Percentiles rank a stretch among this genome's conserved stretches.
Conservation (phyloP, 805 yeast species). For the Lipomyces yamadae region DNA sequence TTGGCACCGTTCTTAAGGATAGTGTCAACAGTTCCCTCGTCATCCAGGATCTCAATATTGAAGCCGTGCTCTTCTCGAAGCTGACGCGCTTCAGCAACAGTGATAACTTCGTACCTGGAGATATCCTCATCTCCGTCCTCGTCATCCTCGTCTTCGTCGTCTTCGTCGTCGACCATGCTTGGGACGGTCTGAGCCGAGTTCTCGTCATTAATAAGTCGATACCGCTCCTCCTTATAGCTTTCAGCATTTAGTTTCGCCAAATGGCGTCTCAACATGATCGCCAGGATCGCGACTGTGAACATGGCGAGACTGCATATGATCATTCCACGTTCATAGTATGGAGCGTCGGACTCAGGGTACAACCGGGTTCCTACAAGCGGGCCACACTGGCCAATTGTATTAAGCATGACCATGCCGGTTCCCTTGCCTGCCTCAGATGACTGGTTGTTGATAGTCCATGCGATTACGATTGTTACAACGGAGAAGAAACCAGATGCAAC, state of each 20-base stretch:
- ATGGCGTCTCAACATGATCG: slow-evolving; percentile 33
- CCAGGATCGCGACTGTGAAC: slow-evolving; percentile 33
- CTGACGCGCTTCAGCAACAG: slow-evolving; percentile 32
- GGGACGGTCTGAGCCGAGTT: slow-evolving; percentile 9
- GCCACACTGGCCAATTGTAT: slow-evolving; percentile 44
- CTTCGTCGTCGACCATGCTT: slow-evolving; percentile 26
- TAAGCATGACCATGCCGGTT: slow-evolving; percentile 42
- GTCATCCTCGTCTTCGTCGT: slow-evolving; percentile 24
- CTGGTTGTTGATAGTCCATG: slow-evolving; percentile 43
- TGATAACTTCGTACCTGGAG: slow-evolving; percentile 32
- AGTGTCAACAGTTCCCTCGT: slow-evolving; percentile 30
- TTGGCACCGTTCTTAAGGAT: slow-evolving; percentile 31
- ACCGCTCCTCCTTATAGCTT: slow-evolving; percentile 24
- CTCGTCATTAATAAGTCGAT: slow-evolving; percentile 23
- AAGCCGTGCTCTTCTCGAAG: slow-evolving; percentile 36
- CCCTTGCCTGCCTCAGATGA: slow-evolving; percentile 43
- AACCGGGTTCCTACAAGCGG: slow-evolving; percentile 43
- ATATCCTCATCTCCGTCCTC: slow-evolving; percentile 30
- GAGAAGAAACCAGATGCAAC: slow-evolving; percentile 42
- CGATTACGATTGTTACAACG: slow-evolving; percentile 40
- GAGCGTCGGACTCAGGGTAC: slow-evolving; percentile 39
- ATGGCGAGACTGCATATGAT: slow-evolving; percentile 30
- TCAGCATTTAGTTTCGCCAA: slow-evolving; percentile 32
- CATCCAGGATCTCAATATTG: slow-evolving; percentile 35
- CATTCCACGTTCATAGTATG: slow-evolving; percentile 37